phyloP scores from a whole-genome alignment of 2,329 filamentous ascomycete species.

The Cercospora sojina region DNA sequence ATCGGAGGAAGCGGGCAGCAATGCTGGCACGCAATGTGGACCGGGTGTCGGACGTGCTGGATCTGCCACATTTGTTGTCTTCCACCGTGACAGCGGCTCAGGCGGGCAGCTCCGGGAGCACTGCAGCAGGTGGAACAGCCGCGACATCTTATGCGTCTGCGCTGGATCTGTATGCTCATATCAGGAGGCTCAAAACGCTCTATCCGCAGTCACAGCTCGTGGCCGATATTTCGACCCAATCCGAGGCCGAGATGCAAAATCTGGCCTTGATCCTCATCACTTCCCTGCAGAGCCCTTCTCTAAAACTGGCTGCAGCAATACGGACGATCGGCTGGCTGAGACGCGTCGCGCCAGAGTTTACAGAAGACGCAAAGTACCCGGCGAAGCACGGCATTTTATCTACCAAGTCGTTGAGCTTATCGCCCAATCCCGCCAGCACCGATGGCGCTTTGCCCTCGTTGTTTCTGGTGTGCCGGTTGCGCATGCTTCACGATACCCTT shows the following conservation, averaged over 20 bases:
- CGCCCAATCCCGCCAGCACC: conserved; percentile 29
- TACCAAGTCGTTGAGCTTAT: conserved; percentile 33
- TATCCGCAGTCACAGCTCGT: conserved; percentile 79
- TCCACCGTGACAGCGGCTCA: conserved; percentile 67
- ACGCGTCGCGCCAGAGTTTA: conserved; percentile 78
- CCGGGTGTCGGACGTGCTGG: conserved; percentile 83
- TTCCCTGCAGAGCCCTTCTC: conserved; percentile 70
- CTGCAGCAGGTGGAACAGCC: conserved; percentile 48
- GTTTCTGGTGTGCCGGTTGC: conserved; percentile 82
- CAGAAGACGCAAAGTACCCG: conserved; percentile 37
- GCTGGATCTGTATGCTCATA: conserved; percentile 89
- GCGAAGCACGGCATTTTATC: conserved; percentile 31
- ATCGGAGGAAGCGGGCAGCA: conserved; percentile 73
- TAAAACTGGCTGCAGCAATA: conserved; percentile 88
- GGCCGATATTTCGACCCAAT: conserved; percentile 69
- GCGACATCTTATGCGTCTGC: conserved; percentile 75
- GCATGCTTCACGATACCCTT: conserved; percentile 75
- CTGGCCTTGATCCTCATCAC: conserved; percentile 82
- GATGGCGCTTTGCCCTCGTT: conserved; percentile 75
- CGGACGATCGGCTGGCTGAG: conserved; percentile 89
- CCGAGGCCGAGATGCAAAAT: conserved; percentile 81
- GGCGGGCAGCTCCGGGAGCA: conserved; percentile 44
- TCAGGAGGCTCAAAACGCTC: conserved; percentile 77
- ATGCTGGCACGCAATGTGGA: conserved; percentile 84
- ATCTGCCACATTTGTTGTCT: conserved; percentile 80